These are phyloP conservation scores for Dictyostelium intermedium DNA, from an alignment of 78 protist species.

Conservation along the genomic window DNA sequence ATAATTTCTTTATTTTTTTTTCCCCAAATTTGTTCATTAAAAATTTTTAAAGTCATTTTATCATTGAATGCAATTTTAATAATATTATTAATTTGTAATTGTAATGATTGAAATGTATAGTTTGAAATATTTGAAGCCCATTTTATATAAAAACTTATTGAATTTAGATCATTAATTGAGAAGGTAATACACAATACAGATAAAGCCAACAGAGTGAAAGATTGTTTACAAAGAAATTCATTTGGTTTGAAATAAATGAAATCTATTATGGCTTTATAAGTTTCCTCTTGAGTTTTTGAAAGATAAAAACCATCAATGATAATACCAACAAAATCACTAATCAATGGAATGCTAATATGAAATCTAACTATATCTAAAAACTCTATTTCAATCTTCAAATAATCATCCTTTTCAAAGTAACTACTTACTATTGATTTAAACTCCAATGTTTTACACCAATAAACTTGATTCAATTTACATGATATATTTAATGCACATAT, in stretches of 20 bases:
- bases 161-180: not conserved
- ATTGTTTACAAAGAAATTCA: not conserved
- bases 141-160: not conserved
- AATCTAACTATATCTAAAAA: conserved; percentile 37
- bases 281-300: not conserved
- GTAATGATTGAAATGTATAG: not conserved
- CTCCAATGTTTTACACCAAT: not conserved
- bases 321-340: conserved; percentile 26
- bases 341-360: conserved; percentile 28
- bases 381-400: conserved; percentile 13
- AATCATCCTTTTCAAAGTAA: not conserved
- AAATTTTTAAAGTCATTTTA: not conserved
- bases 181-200: not conserved
- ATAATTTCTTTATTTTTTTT: not conserved
- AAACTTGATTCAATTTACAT: conserved; percentile 35
- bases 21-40: not conserved
- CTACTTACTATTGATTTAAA: not conserved
- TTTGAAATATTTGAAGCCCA: conserved; percentile 28
- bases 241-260: conserved; percentile 27
- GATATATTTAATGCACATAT: conserved; percentile 38
- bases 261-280: not conserved
- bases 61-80: not conserved
- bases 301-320: conserved; percentile 2
- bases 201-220: conserved; percentile 33
- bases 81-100: not conserved